phyloP scores from a whole-genome alignment of 352 stramenopile species.

The Phytopythium litorale region DNA sequence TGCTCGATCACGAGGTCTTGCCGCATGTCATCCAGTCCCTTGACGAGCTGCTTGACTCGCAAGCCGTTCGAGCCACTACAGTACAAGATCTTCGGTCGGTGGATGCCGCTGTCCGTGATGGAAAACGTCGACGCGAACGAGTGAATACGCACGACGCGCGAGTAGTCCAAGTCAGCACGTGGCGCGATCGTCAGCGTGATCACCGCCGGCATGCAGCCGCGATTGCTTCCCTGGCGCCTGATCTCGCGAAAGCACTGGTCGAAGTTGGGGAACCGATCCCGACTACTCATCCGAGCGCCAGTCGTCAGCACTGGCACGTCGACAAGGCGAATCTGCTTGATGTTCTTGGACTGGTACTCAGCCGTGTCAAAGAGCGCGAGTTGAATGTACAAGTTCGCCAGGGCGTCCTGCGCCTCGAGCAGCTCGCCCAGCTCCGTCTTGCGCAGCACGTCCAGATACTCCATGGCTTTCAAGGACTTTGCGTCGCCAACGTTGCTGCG shows the following conservation, averaged over 20 bases:
- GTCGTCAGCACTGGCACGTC: conserved; percentile 43
- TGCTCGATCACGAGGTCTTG: conserved; percentile 91
- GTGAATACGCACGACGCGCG: conserved; percentile 72
- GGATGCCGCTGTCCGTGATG: conserved; percentile 94
- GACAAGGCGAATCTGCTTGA: conserved; percentile 72
- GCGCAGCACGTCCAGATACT: conserved; percentile 57
- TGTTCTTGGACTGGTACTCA: conserved; percentile 53
- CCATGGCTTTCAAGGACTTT: conserved; percentile 61
- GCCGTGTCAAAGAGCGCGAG: conserved; percentile 79
- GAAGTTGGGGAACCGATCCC: conserved; percentile 26
- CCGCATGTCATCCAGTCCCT: conserved; percentile 89
- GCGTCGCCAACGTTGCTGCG: conserved; percentile 76
- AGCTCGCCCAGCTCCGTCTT: conserved; percentile 51
- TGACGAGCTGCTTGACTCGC: conserved; percentile 95
- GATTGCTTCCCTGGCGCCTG: conserved; percentile 30
- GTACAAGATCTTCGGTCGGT: conserved; percentile 97
- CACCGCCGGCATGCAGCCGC: conserved; percentile 61
- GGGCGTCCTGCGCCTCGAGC: conserved; percentile 68
- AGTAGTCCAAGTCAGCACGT: conserved; percentile 79
- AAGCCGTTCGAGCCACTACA: conserved; percentile 92
- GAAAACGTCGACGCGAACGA: conserved; percentile 92
- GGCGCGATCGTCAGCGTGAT: conserved; percentile 73
- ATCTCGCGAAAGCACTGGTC: conserved; percentile 70
- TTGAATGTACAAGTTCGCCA: conserved; percentile 75
- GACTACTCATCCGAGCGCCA: neutral